These are phyloP conservation scores for Penicillium sclerotigenum DNA, from an alignment of 2,329 filamentous ascomycete species.

Conservation along the genomic window DNA sequence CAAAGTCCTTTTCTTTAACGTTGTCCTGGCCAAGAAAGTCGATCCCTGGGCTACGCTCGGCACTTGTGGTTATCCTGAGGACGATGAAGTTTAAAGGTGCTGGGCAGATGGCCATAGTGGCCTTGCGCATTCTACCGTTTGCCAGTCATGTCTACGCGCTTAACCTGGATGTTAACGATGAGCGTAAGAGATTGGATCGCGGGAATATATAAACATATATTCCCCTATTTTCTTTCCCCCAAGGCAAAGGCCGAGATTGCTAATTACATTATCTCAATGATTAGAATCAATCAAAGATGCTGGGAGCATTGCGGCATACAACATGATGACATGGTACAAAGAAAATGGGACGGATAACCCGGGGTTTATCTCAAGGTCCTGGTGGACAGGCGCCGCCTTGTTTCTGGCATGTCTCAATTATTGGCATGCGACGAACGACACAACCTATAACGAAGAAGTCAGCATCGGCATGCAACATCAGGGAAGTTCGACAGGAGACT, in stretches of 20 bases:
- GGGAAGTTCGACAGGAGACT: neutral
- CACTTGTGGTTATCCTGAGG: neutral
- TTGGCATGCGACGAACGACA: slow-evolving; percentile 64
- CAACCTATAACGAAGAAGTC: slow-evolving; percentile 58
- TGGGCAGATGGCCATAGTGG: neutral
- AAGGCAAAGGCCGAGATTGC: neutral
- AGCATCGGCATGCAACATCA: slow-evolving; percentile 37
- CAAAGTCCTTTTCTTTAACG: neutral
- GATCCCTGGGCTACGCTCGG: neutral
- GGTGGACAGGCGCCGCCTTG: slow-evolving; percentile 70
- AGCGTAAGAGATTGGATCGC: neutral
- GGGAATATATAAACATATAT: slow-evolving; percentile 20
- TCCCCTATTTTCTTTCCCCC: neutral
- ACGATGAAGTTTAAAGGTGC: slow-evolving; percentile 1
- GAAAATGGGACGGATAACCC: slow-evolving; percentile 50
- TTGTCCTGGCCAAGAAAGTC: neutral
- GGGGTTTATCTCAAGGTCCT: slow-evolving; percentile 64
- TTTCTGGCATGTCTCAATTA: slow-evolving; percentile 68
- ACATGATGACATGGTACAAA: slow-evolving; percentile 51
- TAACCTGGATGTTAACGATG: neutral
- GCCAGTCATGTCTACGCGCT: slow-evolving; percentile 2
- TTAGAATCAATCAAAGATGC: slow-evolving; percentile 40
- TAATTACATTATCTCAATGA: neutral
- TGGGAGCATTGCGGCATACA: slow-evolving; percentile 42
- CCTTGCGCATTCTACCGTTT: slow-evolving; percentile 1